A percentile compares a stretch with the other conserved stretches of the same genome.
Evolutionary conservation across 2,329 filamentous ascomycete genomes (phyloP).

Genomic region (Aspergillus costaricaensis): DNA sequence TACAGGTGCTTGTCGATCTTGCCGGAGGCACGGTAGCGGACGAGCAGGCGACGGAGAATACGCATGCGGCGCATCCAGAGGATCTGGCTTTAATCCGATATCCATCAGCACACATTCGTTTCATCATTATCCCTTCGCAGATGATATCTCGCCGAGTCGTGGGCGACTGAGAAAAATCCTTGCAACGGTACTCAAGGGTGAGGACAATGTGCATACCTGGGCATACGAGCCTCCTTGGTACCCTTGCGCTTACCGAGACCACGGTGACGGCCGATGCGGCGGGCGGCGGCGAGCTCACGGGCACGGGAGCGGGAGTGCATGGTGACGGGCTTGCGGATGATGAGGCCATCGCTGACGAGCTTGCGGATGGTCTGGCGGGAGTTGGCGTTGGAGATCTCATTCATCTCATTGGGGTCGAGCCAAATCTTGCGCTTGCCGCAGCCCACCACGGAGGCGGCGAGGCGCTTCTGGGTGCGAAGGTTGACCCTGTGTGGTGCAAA

Average conservation of each 20-base stretch:
- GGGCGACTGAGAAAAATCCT: background rate
- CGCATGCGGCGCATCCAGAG: slow-evolving; percentile 99
- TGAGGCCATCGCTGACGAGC: slow-evolving; percentile 99
- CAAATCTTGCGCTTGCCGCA: slow-evolving; percentile 99
- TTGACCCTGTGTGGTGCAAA: slow-evolving; percentile 81
- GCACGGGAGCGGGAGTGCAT: slow-evolving; percentile 99
- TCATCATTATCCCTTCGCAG: too few species aligned
- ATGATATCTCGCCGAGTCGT: background rate
- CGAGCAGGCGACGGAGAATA: slow-evolving; percentile 96
- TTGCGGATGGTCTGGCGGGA: slow-evolving; percentile 99
- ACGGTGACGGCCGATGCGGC: slow-evolving; percentile 94
- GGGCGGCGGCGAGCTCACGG: slow-evolving; percentile 89
- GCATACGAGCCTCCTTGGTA: slow-evolving; percentile 99
- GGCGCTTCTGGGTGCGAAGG: slow-evolving; percentile 99
- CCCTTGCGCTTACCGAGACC: slow-evolving; percentile 99
- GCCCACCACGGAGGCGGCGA: slow-evolving; percentile 97
- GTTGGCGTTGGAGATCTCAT: slow-evolving; percentile 99
- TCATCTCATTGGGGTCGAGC: slow-evolving; percentile 99
- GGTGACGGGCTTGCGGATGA: slow-evolving; percentile 99
- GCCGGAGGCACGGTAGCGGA: slow-evolving; percentile 99
- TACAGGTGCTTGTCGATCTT: slow-evolving; percentile 99
- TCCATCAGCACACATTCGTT: slow-evolving; percentile 20
- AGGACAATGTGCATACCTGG: slow-evolving; percentile 65
- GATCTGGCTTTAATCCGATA: slow-evolving; percentile 69
- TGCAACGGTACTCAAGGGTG: background rate